phyloP scores from a whole-genome alignment of 2,329 filamentous ascomycete species.

The Aureobasidium mangrovei region DNA sequence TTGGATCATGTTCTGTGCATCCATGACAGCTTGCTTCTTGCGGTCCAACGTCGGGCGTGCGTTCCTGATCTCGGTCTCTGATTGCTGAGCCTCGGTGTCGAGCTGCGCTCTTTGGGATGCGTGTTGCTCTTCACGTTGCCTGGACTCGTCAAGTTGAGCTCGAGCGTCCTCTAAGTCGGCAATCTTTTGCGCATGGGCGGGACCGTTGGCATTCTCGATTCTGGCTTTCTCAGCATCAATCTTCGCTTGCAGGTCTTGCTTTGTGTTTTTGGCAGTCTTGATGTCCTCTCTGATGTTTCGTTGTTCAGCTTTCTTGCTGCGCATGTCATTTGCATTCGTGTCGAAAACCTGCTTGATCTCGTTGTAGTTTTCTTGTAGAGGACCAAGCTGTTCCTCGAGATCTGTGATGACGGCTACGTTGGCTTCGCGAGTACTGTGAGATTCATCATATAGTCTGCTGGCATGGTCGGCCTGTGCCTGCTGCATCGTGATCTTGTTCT shows the following conservation, averaged over 20 bases:
- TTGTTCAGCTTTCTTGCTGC: slow-evolving; percentile 44
- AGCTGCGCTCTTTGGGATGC: slow-evolving; percentile 31
- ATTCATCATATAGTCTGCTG: slow-evolving; percentile 34
- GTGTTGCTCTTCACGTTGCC: slow-evolving; percentile 41
- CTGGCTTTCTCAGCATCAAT: slow-evolving; percentile 50
- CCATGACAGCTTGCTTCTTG: slow-evolving; percentile 28
- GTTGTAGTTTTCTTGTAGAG: slow-evolving; percentile 39
- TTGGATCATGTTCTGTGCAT: slow-evolving; percentile 38
- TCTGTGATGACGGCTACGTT: slow-evolving; percentile 29
- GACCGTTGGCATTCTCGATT: slow-evolving; percentile 56
- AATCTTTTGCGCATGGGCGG: slow-evolving; percentile 54
- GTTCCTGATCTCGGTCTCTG: slow-evolving; percentile 29
- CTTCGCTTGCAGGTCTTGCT: slow-evolving; percentile 35
- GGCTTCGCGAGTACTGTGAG: slow-evolving; percentile 32
- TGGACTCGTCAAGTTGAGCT: slow-evolving; percentile 24
- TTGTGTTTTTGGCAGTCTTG: slow-evolving; percentile 40
- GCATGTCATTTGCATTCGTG: slow-evolving; percentile 21
- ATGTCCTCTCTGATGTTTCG: slow-evolving; percentile 54
- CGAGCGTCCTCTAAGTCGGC: slow-evolving; percentile 49
- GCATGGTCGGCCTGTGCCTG: slow-evolving; percentile 38
- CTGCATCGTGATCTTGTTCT: slow-evolving; percentile 42
- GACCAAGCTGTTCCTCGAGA: slow-evolving; percentile 30
- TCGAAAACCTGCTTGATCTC: slow-evolving; percentile 47
- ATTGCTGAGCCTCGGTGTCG: slow-evolving; percentile 28
- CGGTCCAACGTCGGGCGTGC: slow-evolving; percentile 22